phyloP scores from a whole-genome alignment of 2,329 filamentous ascomycete genomes.

The Penicillium sp. region DNA sequence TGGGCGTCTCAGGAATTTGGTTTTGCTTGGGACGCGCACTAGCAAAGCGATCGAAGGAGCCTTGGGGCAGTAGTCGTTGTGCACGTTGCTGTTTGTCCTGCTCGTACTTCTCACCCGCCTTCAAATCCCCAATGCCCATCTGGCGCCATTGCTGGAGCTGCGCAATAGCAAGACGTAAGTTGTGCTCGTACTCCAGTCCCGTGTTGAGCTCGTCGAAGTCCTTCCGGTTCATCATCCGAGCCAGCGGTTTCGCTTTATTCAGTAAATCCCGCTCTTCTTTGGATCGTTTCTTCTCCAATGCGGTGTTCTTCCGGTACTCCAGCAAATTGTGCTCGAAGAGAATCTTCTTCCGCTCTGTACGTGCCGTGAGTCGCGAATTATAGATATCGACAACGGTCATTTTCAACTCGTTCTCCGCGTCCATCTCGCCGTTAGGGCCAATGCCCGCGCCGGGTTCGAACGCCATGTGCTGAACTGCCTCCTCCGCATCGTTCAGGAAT shows the following conservation, averaged over 20 bases:
- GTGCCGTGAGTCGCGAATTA: constrained; percentile 83
- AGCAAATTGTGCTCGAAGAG: constrained; percentile 93
- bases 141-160: constrained; percentile 94
- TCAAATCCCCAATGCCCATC: constrained; percentile 78
- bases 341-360: constrained; percentile 92
- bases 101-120: constrained; percentile 89
- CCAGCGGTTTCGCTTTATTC: constrained; percentile 93
- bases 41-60: constrained; percentile 81
- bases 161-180: constrained; percentile 80
- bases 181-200: constrained; percentile 85
- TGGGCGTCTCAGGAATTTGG: constrained; percentile 68
- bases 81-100: constrained; percentile 76
- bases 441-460: constrained; percentile 95
- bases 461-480: constrained; percentile 96
- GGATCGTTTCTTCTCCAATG: constrained; percentile 87
- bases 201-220: constrained; percentile 87
- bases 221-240: constrained; percentile 89
- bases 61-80: constrained; percentile 66
- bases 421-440: constrained; percentile 82
- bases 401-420: constrained; percentile 96
- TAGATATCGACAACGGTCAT: constrained; percentile 98
- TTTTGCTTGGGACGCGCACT: constrained; percentile 69
- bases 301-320: constrained; percentile 88
- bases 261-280: constrained; percentile 92
- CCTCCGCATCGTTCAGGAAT: constrained; percentile 95